Conservation (phyloP, 2,329 filamentous ascomycete species). For the Xylariaceae sp. region DNA sequence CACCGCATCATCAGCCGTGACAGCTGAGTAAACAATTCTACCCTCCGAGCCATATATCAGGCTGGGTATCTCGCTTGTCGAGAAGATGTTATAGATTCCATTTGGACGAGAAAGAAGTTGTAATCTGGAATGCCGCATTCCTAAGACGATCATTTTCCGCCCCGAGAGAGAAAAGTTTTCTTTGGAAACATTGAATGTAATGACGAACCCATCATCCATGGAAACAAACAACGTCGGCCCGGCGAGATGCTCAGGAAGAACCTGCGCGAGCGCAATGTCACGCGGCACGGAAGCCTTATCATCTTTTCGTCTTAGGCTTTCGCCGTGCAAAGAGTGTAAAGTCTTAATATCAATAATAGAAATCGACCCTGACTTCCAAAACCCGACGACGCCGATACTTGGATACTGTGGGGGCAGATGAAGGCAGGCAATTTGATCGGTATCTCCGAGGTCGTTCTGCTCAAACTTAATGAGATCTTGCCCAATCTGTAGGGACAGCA, state of each 20-base stretch:
- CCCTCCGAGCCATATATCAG: slow-evolving; percentile 90
- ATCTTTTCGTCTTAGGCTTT: slow-evolving; percentile 62
- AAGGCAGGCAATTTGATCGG: slow-evolving; percentile 85
- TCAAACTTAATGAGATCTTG: slow-evolving; percentile 62
- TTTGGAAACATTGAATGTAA: slow-evolving; percentile 77
- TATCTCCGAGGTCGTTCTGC: slow-evolving; percentile 64
- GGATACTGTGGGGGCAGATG: slow-evolving; percentile 70
- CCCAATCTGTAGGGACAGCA: slow-evolving; percentile 71
- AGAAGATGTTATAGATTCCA: slow-evolving; percentile 80
- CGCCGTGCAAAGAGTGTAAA: slow-evolving; percentile 69
- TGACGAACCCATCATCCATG: slow-evolving; percentile 89
- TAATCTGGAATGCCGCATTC: slow-evolving; percentile 83
- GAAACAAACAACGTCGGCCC: slow-evolving; percentile 83
- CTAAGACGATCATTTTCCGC: slow-evolving; percentile 82
- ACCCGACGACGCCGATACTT: slow-evolving; percentile 78
- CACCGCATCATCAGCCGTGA: slow-evolving; percentile 85
- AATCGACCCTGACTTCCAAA: slow-evolving; percentile 84
- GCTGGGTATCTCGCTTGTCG: slow-evolving; percentile 91
- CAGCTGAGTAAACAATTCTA: slow-evolving; percentile 88
- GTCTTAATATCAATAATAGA: slow-evolving; percentile 73
- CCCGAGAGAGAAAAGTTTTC: slow-evolving; percentile 68
- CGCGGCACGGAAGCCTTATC: slow-evolving; percentile 81
- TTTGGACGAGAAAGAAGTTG: slow-evolving; percentile 74
- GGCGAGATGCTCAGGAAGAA: slow-evolving; percentile 65
- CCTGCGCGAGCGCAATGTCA: slow-evolving; percentile 78